Evolutionary conservation across 2,329 filamentous ascomycete species (phyloP).

Genomic region (Gyromitra esculenta): DNA sequence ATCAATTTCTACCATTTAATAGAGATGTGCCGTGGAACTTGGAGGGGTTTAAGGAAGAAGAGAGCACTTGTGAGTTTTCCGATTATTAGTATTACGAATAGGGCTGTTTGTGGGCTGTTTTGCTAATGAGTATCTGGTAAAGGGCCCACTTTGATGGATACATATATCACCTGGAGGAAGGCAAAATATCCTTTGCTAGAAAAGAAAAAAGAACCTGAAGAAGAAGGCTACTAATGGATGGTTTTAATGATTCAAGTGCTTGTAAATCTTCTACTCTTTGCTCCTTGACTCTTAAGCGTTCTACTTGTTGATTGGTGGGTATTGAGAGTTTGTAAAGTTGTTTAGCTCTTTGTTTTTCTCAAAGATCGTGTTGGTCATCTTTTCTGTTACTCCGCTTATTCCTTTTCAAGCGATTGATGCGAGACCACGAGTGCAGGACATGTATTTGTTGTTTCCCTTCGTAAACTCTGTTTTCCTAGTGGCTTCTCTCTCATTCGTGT

Average conservation of each 20-base stretch:
- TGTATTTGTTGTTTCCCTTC: conserved; percentile 12
- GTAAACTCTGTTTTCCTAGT: background rate
- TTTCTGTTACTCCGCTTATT: background rate
- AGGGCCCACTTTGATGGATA: conserved; percentile 57
- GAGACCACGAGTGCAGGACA: background rate
- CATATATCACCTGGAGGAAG: conserved; percentile 57
- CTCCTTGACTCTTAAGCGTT: background rate
- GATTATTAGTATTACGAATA: background rate
- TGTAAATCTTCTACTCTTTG: conserved; percentile 7
- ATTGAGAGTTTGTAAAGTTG: background rate
- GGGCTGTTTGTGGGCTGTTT: conserved; percentile 3
- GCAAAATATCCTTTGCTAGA: conserved; percentile 45
- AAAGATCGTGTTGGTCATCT: background rate
- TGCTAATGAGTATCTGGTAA: conserved; percentile 14
- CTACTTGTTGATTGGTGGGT: conserved; percentile 3
- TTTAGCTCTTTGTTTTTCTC: conserved; percentile 23
- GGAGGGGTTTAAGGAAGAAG: conserved; percentile 55
- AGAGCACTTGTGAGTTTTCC: conserved; percentile 56
- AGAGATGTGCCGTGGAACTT: conserved; percentile 53
- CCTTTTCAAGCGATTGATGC: background rate
- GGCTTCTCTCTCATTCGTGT: background rate
- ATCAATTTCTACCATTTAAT: conserved; percentile 58
- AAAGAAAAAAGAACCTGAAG: conserved; percentile 7
- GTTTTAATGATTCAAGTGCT: background rate
- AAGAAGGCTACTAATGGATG: conserved; percentile 1